Base-by-base conservation (phyloP, 768 basidiomycete genomes). In the Lactarius indigo region DNA sequence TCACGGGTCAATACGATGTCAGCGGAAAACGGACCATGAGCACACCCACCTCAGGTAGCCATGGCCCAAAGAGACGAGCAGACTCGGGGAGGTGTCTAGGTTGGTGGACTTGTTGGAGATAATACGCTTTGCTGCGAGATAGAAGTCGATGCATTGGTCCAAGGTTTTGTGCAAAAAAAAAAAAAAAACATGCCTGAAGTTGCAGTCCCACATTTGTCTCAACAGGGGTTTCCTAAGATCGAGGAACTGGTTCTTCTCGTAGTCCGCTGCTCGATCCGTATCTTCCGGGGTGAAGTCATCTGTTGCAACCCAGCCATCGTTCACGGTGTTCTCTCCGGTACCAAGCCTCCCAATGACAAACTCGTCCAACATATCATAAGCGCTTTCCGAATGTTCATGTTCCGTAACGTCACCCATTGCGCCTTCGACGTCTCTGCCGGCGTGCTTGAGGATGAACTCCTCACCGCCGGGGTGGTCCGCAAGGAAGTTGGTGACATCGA, bases 101-200 rank as follows among this genome's bases (percentile, higher is more conserved):
- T 75, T 98, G 95, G 76, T 99, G 97, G 0, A 99, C 92, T 76
- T 99, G 97, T 72, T 93, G 85, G 59, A 99, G 81, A 75, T 99
- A 99, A 76, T 95, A 98, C 4, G 90, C 86, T 81, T 99, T 99
- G 74, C 92, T 92, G 65, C 33, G 31, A 42, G 33, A 31, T 13
- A 20, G 28, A 69, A 15, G 65, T 68, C 50, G 65, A 50, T 26
- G 58, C 30, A 33, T 39, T 1, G 35, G 20, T 3, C 52, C 23
- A 26, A 61, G 5, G 28, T 8, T 31, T 10, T 41, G n/a, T 8
- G 18, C 2, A 65, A 23, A n/a, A 63, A 59, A n/a, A 3, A 7
- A n/a, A n/a, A n/a, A 37, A 37, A 13, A 41, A 76, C 82, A 30
- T 66, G 87, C 89, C 87, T 90, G 74, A 92, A 97, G 76, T 94